These are phyloP conservation scores for Solanum hybrid DNA, from an alignment of 305 asterid genomes.

Conservation along the genomic window DNA sequence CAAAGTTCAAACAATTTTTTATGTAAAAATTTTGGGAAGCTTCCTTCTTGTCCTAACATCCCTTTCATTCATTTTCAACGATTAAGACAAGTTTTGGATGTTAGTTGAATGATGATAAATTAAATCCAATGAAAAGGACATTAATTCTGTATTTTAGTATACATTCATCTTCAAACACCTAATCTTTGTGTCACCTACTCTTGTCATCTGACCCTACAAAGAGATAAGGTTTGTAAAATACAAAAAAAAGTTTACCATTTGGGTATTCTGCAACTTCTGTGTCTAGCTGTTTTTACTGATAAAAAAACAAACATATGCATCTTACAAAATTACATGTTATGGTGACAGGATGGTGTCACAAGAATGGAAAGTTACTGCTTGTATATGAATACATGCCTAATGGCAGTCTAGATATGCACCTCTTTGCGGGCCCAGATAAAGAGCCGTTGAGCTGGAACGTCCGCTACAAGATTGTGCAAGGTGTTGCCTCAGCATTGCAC, in stretches of 20 bases:
- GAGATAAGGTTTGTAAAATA: neutral
- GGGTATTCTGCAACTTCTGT: neutral
- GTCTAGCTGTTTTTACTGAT: neutral
- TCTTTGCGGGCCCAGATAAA: conserved; percentile 37
- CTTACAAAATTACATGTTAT: neutral
- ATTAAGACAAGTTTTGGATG: neutral
- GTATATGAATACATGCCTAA: conserved; percentile 94
- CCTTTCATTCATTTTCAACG: neutral
- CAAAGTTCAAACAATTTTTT: neutral
- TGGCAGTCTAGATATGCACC: conserved; percentile 83
- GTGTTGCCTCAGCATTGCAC: conserved; percentile 86
- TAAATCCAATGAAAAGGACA: neutral
- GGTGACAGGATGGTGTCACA: conserved; percentile 87
- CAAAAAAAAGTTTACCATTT: neutral
- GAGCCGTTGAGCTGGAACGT: conserved; percentile 52
- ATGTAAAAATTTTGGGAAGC: neutral
- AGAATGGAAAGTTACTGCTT: conserved; percentile 65
- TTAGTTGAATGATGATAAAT: neutral
- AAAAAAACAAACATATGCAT: neutral
- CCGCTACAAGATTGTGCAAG: conserved; percentile 54
- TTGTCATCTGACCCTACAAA: neutral
- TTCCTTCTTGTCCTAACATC: neutral
- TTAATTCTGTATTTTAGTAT: neutral
- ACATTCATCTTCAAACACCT: neutral
- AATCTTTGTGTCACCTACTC: neutral